Conservation (phyloP, 2,329 filamentous ascomycete genomes). For the Aspergillus sp. region DNA sequence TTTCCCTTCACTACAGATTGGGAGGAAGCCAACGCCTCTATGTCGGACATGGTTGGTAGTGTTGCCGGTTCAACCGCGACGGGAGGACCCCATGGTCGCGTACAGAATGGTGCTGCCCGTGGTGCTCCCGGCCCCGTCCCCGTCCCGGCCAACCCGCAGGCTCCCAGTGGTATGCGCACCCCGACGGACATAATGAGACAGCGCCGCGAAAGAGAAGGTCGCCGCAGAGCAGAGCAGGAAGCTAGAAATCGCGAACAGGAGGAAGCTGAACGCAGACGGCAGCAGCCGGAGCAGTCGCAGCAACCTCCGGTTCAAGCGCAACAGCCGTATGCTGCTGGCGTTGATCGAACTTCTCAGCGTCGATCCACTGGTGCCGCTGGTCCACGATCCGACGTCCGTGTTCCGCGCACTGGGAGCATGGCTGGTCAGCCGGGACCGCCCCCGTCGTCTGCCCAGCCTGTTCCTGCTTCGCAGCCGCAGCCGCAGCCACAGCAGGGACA, state of each 20-base stretch:
- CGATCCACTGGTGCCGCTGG: background rate
- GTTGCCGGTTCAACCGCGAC: slow-evolving; percentile 32
- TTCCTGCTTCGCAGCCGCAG: slow-evolving; percentile 19
- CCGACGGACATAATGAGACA: slow-evolving; percentile 89
- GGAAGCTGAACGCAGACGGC: slow-evolving; percentile 38
- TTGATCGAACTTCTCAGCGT: background rate
- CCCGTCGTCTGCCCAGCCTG: slow-evolving; percentile 13
- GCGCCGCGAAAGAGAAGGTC: slow-evolving; percentile 66
- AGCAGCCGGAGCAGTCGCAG: slow-evolving; percentile 25
- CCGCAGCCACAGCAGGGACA: slow-evolving; percentile 15
- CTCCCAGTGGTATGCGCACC: slow-evolving; percentile 60
- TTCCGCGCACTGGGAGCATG: background rate
- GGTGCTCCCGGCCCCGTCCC: slow-evolving; percentile 38
- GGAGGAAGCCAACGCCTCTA: slow-evolving; percentile 80
- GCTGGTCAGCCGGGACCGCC: slow-evolving; percentile 8
- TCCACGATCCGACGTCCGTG: background rate
- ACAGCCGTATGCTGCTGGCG: slow-evolving; percentile 6
- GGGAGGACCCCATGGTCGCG: slow-evolving; percentile 44
- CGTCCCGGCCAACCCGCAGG: slow-evolving; percentile 44
- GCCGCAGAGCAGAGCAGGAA: slow-evolving; percentile 60
- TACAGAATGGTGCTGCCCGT: slow-evolving; percentile 50
- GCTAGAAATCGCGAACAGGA: slow-evolving; percentile 48
- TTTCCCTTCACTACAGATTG: slow-evolving; percentile 74
- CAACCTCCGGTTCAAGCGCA: slow-evolving; percentile 8
- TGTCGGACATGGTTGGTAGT: slow-evolving; percentile 72